phyloP scores from a whole-genome alignment of 164 flowering plant species.

The Cinnamomum chago region DNA sequence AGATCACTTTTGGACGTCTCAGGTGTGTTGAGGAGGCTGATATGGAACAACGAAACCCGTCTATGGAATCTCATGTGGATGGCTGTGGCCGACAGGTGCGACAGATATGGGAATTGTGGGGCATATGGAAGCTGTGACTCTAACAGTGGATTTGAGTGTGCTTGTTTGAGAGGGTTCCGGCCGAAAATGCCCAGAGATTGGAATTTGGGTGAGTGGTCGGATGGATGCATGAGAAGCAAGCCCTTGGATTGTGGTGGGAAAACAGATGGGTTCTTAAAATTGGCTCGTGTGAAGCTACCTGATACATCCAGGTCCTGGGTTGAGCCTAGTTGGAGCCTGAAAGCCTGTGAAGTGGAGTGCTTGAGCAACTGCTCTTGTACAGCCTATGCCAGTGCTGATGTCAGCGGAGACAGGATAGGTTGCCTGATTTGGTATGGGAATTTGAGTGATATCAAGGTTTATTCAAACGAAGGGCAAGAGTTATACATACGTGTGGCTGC shows the following conservation, averaged over 20 bases:
- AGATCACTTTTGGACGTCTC: not conserved
- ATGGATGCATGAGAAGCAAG: slow-evolving; percentile 30
- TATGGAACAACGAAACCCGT: not conserved
- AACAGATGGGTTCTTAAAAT: slow-evolving; percentile 5
- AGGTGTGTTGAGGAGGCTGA: not conserved
- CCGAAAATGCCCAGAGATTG: slow-evolving; percentile 30
- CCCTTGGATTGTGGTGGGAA: slow-evolving; percentile 12
- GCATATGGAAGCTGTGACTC: slow-evolving; percentile 22
- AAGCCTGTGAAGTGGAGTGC: slow-evolving; percentile 18
- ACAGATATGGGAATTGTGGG: slow-evolving; percentile 31
- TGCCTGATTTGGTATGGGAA: slow-evolving; percentile 29
- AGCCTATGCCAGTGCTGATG: slow-evolving; percentile 20
- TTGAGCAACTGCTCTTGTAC: slow-evolving; percentile 21
- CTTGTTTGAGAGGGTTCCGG: slow-evolving; percentile 35
- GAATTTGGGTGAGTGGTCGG: slow-evolving; percentile 31
- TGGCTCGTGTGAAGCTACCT: slow-evolving; percentile 13
- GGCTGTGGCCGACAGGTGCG: slow-evolving; percentile 29
- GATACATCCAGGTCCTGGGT: slow-evolving; percentile 4
- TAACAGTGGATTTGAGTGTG: slow-evolving; percentile 6
- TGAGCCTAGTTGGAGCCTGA: slow-evolving; percentile 9
- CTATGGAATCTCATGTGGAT: not conserved
- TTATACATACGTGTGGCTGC: slow-evolving; percentile 23
- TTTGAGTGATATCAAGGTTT: slow-evolving; percentile 19
- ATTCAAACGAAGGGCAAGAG: slow-evolving; percentile 16
- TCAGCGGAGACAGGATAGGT: slow-evolving; percentile 11